Percentiles rank a stretch among this genome's conserved stretches.
phyloP scores from a whole-genome alignment of 371 early-diverging fungal species.

The Apophysomyces sp. region DNA sequence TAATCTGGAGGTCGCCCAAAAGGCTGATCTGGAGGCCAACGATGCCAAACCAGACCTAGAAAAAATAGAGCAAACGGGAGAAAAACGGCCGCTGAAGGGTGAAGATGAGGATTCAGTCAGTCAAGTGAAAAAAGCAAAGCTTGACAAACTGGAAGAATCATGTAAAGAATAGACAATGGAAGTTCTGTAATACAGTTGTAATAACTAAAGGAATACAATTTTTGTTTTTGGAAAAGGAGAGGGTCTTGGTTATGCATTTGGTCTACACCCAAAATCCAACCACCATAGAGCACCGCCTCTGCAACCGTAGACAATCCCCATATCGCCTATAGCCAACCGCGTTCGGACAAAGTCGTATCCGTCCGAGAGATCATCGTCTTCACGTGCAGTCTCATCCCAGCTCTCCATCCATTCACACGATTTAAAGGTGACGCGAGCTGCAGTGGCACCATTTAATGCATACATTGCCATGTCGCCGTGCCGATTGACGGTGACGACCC shows the following conservation, averaged over 20 bases:
- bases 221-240: no score
- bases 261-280: constrained; percentile 42
- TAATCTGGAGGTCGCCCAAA: constrained; percentile 23
- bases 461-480: constrained; percentile 42
- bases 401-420: constrained; percentile 32
- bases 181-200: neutral
- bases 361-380: constrained; percentile 45
- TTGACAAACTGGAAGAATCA: neutral
- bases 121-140: neutral
- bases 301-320: constrained; percentile 43
- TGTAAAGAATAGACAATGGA: neutral
- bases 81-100: neutral
- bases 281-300: constrained; percentile 41
- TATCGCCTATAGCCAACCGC: constrained; percentile 34
- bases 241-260: constrained; percentile 5
- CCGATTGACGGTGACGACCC: constrained; percentile 41
- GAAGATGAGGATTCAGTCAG: neutral
- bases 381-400: constrained; percentile 14
- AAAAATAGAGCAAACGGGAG: neutral
- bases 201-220: neutral
- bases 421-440: constrained; percentile 20
- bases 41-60: neutral
- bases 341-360: constrained; percentile 44
- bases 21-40: constrained; percentile 11
- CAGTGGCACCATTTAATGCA: constrained; percentile 41